These are phyloP conservation scores for Naganishia antarctica DNA, from an alignment of 768 basidiomycete species.

Conservation along the genomic window DNA sequence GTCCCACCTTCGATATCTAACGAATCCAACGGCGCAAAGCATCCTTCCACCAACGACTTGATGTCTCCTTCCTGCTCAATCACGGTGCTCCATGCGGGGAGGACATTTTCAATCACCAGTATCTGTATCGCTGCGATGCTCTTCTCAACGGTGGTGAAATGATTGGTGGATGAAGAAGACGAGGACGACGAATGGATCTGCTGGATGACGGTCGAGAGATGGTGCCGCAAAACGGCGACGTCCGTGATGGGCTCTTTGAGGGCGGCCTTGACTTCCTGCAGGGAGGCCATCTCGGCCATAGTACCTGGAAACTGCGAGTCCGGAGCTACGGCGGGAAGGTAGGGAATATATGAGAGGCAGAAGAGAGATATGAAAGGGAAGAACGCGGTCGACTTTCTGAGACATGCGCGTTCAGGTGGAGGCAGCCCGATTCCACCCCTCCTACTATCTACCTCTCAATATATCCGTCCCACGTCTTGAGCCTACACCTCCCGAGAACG, in stretches of 20 bases:
- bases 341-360: too few relatives aligned
- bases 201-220: background rate
- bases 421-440: too few relatives aligned
- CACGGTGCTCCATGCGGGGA: slow-evolving; percentile 64
- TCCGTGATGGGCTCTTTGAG: slow-evolving; percentile 12
- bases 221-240: background rate
- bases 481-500: too few relatives aligned
- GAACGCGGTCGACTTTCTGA: too few relatives aligned
- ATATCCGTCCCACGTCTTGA: too few relatives aligned
- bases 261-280: slow-evolving; percentile 5
- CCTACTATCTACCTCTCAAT: too few relatives aligned
- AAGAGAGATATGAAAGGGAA: too few relatives aligned
- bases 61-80: slow-evolving; percentile 55
- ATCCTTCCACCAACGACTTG: slow-evolving; percentile 58
- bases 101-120: slow-evolving; percentile 60
- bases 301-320: too few relatives aligned
- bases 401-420: too few relatives aligned
- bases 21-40: slow-evolving; percentile 60
- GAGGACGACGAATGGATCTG: background rate
- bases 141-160: background rate
- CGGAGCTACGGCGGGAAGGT: too few relatives aligned
- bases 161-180: background rate
- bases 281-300: background rate
- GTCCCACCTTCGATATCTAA: slow-evolving; percentile 36
- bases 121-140: slow-evolving; percentile 55